Percentiles rank a stretch among this genome's conserved stretches.
phyloP scores from a whole-genome alignment of 176 grass and related monocot genomes.

The Triticum dicoccoides region DNA sequence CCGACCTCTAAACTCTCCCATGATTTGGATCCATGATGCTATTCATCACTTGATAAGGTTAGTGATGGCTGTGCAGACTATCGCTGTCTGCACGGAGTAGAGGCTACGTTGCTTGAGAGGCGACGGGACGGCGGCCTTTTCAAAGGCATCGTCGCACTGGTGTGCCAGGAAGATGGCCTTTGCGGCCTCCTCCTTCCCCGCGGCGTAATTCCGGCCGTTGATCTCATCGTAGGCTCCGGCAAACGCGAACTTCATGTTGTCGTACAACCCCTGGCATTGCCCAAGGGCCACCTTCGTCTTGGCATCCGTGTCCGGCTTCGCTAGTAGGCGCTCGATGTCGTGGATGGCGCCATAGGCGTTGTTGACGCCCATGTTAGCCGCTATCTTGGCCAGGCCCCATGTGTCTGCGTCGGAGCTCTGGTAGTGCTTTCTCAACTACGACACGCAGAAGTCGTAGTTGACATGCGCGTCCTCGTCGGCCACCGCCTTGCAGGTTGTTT shows the following conservation, averaged over 20 bases:
- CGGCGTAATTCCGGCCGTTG: background rate
- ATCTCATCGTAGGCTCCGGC: background rate
- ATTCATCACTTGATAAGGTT: slow-evolving; percentile 27
- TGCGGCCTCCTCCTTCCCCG: background rate
- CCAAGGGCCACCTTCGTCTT: background rate
- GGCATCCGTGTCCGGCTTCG: background rate
- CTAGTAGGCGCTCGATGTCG: no score
- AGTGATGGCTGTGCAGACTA: slow-evolving; percentile 7
- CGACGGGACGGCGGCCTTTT: background rate
- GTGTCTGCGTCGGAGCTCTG: no score
- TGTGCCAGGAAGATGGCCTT: background rate
- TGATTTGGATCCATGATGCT: no score
- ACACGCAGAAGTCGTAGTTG: no score
- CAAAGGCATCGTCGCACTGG: background rate
- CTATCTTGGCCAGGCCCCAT: no score
- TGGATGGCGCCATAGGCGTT: no score
- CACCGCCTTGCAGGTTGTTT: no score
- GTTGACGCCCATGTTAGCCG: no score
- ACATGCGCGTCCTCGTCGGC: no score
- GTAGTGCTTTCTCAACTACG: no score
- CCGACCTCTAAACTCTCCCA: background rate
- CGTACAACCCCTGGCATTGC: slow-evolving; percentile 4
- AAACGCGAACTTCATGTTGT: background rate
- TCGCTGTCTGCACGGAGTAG: background rate
- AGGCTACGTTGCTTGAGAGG: background rate